Percentiles rank a stretch among this genome's conserved stretches.
Evolutionary conservation across 2,329 filamentous ascomycete species (phyloP).

Genomic region (Pestalotiopsis sp.): DNA sequence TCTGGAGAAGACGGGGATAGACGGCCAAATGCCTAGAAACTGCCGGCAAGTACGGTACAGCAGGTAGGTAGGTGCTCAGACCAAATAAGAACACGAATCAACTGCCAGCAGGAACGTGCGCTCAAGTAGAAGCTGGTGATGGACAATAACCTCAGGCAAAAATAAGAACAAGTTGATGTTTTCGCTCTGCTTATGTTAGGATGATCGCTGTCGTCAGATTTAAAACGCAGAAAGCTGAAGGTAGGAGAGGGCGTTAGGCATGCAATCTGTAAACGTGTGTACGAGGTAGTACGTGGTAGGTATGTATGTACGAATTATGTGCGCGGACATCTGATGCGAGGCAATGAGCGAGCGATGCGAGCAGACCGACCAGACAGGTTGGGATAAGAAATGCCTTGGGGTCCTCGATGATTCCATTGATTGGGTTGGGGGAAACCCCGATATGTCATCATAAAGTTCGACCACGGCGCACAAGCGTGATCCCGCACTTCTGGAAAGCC

Average conservation of each 20-base stretch:
- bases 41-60: neutral
- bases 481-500: slow-evolving; percentile 4
- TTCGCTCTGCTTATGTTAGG: neutral
- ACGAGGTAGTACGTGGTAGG: neutral
- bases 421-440: neutral
- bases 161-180: neutral
- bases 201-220: neutral
- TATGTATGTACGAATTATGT: neutral
- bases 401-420: neutral
- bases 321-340: neutral
- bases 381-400: neutral
- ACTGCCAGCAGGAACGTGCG: neutral
- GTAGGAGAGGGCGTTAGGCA: neutral
- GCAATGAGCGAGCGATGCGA: neutral
- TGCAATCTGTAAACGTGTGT: neutral
- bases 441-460: slow-evolving; percentile 9
- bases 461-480: slow-evolving; percentile 1
- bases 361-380: neutral
- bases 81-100: neutral
- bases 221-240: neutral
- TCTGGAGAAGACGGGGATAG: neutral
- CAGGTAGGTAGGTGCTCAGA: neutral
- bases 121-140: neutral
- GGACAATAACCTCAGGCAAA: neutral
- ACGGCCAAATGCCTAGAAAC: neutral